These are phyloP conservation scores for Neurospora sp. DNA, from an alignment of 495 filamentous ascomycete species.

Conservation along the genomic window DNA sequence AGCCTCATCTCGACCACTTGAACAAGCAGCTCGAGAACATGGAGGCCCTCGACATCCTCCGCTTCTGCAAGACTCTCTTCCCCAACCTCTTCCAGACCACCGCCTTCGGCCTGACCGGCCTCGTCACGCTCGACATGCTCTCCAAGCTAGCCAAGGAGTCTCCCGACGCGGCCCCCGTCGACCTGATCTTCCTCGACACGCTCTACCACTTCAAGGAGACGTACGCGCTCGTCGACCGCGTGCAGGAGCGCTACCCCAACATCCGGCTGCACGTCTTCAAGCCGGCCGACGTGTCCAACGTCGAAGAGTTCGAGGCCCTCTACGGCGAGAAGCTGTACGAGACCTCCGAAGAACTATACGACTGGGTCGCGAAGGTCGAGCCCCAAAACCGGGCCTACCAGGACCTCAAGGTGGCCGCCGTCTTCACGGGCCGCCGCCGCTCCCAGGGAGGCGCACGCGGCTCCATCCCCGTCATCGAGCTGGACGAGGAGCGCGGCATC, in stretches of 20 bases:
- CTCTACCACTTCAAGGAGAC: slow-evolving; percentile 94
- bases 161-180: slow-evolving; percentile 50
- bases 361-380: slow-evolving; percentile 96
- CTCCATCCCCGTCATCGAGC: slow-evolving; percentile 77
- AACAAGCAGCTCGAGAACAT: slow-evolving; percentile 81
- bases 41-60: slow-evolving; percentile 68
- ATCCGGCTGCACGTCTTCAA: slow-evolving; percentile 81
- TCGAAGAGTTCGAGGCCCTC: slow-evolving; percentile 65
- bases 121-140: slow-evolving; percentile 91
- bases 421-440: slow-evolving; percentile 85
- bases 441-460: slow-evolving; percentile 93
- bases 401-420: slow-evolving; percentile 80
- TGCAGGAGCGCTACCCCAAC: slow-evolving; percentile 64
- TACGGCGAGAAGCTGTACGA: slow-evolving; percentile 85
- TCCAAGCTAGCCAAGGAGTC: slow-evolving; percentile 68
- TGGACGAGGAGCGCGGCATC: slow-evolving; percentile 75
- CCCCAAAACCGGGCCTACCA: slow-evolving; percentile 86
- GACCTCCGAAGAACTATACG: slow-evolving; percentile 76
- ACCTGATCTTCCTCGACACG: slow-evolving; percentile 95
- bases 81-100: slow-evolving; percentile 92
- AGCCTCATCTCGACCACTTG: slow-evolving; percentile 77
- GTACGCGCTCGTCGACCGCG: slow-evolving; percentile 65
- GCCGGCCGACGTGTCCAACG: slow-evolving; percentile 59
- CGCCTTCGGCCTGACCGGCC: slow-evolving; percentile 90
- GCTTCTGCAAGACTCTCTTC: slow-evolving; percentile 84